phyloP scores from a whole-genome alignment of 257 asterid genomes.

The Plectranthus barbatus region DNA sequence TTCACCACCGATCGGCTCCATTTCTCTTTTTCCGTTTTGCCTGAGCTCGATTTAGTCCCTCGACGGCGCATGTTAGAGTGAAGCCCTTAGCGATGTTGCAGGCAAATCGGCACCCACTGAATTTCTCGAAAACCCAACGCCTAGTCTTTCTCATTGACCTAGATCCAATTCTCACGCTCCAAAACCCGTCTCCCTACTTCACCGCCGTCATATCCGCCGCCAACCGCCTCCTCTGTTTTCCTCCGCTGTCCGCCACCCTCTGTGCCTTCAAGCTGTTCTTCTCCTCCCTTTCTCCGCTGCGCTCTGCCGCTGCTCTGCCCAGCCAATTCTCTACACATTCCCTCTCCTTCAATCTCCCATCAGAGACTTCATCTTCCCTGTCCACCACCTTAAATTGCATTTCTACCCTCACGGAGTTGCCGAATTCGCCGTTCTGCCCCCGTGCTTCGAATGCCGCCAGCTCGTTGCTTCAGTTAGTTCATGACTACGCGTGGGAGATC shows the following conservation, averaged over 20 bases:
- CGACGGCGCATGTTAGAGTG: constrained; percentile 16
- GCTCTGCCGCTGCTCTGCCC: constrained; percentile 39
- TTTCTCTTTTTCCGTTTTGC: neutral
- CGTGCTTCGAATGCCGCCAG: constrained; percentile 33
- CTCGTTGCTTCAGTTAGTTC: constrained; percentile 54
- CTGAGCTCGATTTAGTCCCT: neutral
- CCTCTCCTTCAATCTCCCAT: constrained; percentile 34
- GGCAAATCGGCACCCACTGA: constrained; percentile 20
- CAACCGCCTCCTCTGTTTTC: constrained; percentile 52
- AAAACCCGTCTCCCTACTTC: constrained; percentile 45
- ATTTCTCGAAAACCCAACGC: constrained; percentile 61
- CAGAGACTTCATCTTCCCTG: constrained; percentile 38
- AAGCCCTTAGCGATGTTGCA: constrained; percentile 33
- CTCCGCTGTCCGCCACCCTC: constrained; percentile 52
- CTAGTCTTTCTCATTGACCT: constrained; percentile 71
- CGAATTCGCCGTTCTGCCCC: constrained; percentile 14
- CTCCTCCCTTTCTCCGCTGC: constrained; percentile 76
- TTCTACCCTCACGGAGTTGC: constrained; percentile 19
- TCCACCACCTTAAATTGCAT: constrained; percentile 31
- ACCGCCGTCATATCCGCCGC: constrained; percentile 40
- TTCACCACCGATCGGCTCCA: neutral
- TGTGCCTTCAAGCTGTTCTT: constrained; percentile 66
- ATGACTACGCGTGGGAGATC: constrained; percentile 71
- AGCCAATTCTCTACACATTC: constrained; percentile 25
- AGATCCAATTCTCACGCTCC: constrained; percentile 50